Base-by-base conservation (phyloP, 768 basidiomycete species). In the Lentinula lateritia region DNA sequence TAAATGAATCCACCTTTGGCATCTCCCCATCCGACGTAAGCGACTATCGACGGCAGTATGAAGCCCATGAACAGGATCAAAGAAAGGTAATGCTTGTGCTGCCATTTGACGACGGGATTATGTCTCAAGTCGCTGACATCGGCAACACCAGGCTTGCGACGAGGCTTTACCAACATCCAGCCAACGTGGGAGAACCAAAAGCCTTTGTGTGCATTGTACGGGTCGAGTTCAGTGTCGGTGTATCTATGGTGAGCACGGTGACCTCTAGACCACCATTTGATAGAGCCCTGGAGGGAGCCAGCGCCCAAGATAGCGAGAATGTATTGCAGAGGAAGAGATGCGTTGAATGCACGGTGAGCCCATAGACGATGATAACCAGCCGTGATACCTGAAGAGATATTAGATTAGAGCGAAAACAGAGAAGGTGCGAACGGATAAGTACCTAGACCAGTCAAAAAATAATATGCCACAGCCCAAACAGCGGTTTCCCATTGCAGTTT, bases 171-270 rank as follows among this genome's bases (percentile, higher is more conserved):
- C 64, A 97, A 67, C 92, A 98, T 95, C 95, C 93, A 94, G 42
- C 91, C 91, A 62, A 95, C 80, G 68, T 96, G 94, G 0, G 92
- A 89, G 80, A 84, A 93, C 69, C 85, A 81, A 69, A 96, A 83
- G 58, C 95, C 95, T 67, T 89, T 87, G 74, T 93, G 90, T 6
- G 94, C 94, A 65, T 92, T 90, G 78, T 98, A 97, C 0, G 95
- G 95, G 75, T 97, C 95, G 64, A 98, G 89, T 60, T 94, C 92
- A 69, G 95, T 98, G 75, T 96, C 95, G 66, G 95, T 98, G 78
- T 97, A 96, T 46, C 95, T 85, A 71, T 97, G 95, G 74, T 97
- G 95, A 3, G 96, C 96, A 63, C 96, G 92, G 80, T 99, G 97
- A 18, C 62, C 62, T 57, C 97, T 86, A 20, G 89, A 89, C 97